Base-by-base conservation (phyloP, 1,284 basidiomycete genomes). In the Grifola frondosa region DNA sequence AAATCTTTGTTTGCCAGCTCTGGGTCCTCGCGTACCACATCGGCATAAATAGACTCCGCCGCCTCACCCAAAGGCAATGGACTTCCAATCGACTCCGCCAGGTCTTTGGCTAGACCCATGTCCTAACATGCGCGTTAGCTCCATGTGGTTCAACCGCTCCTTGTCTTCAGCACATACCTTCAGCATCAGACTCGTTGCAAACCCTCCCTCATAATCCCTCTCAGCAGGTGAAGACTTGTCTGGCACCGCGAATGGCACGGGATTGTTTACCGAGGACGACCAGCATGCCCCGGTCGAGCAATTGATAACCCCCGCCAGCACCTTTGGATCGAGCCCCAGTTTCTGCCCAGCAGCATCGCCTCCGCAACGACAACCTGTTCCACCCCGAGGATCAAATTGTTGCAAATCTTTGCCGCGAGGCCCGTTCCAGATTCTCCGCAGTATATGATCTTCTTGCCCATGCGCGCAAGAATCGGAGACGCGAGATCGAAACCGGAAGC, bases 391-490 rank as follows among this genome's bases (percentile, higher is more conserved):
- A 90, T 74, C 42, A 89, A 76, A 61, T 93, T 93, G 66, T 93
- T 93, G 68, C 87, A 90, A 30, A 93, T 90, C 69, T 94, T 93
- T 7, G 91, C 90, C 1, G 77, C 89, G 12, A 94, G 68, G 1
- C 91, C 91, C 5, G 86, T 77, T n/a, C 91, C 91, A 9, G 87
- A 85, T n/a, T 78, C 73, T 1, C 92, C 92, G 65, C 92, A 95
- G 60, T 93, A 78, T 35, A 95, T 84, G 40, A 89, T 81, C 6
- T 84, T 79, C 42, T 75, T 75, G 6, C 93, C 92, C 92, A 96
- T 96, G 33, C 73, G 57, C n/a, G 74, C 62, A 19, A 90, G 71
- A 31, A 78, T 68, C 3, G 85, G 80, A 38, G 75, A 68, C 6
- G 87, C 81, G 19, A 68, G 66, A n/a, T 70, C 60, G 58, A 86